Evolutionary conservation across 2,329 filamentous ascomycete species (phyloP).

Genomic region (Trichoderma lentiforme): DNA sequence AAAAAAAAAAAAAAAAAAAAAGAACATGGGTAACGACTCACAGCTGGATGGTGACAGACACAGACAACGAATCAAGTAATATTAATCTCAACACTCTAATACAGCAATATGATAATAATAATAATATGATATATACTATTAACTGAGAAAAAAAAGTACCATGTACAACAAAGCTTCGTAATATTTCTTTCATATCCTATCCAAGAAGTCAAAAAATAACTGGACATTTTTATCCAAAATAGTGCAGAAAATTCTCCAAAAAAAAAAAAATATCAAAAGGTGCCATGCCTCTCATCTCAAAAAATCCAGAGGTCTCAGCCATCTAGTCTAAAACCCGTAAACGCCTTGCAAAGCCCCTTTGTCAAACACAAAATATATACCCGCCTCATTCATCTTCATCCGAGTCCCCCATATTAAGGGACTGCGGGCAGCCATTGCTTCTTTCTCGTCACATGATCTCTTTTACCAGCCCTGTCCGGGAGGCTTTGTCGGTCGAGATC

Average conservation of each 20-base stretch:
- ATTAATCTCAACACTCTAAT: background rate
- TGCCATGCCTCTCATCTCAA: background rate
- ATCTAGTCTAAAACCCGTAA: constrained; percentile 20
- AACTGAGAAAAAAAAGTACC: background rate
- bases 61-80: background rate
- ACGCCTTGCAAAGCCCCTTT: constrained; percentile 19
- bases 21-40: background rate
- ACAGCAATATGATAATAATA: background rate
- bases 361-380: constrained; percentile 11
- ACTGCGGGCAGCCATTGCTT: background rate
- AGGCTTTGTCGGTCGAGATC: constrained; percentile 26
- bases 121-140: background rate
- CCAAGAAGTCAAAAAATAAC: background rate
- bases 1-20: no score
- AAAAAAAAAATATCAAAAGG: background rate
- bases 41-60: background rate
- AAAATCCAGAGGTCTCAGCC: background rate
- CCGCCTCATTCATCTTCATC: background rate
- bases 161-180: background rate
- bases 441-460: background rate
- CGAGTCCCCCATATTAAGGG: background rate
- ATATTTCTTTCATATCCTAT: constrained; percentile 12
- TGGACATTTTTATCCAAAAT: background rate
- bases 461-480: constrained; percentile 41
- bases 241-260: background rate